Percentiles rank a stretch among this genome's conserved stretches.
These are phyloP conservation scores for Gypsophila paniculata DNA, from an alignment of 179 eudicot species.

Conservation along the genomic window DNA sequence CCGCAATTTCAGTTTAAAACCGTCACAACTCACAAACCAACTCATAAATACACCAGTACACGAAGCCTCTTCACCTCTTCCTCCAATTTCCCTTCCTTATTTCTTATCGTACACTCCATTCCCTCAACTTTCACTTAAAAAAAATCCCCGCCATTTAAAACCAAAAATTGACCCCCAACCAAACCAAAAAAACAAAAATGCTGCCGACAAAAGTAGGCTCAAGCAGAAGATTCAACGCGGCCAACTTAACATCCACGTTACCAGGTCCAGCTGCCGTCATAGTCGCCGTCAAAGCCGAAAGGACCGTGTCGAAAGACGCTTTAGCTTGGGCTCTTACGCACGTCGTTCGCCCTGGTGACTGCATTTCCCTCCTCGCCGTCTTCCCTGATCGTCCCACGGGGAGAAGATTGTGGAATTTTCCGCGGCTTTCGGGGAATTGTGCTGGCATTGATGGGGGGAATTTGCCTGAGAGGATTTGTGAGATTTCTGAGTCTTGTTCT, in stretches of 20 bases:
- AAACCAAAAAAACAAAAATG: conserved; percentile 10
- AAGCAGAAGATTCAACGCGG: conserved; percentile 23
- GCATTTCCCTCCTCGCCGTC: conserved; percentile 69
- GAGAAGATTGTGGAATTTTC: conserved; percentile 62
- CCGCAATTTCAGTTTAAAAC: conserved; percentile 23
- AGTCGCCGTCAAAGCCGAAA: conserved; percentile 77
- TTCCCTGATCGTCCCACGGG: conserved; percentile 45
- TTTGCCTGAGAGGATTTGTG: conserved; percentile 54
- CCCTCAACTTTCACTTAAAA: neutral
- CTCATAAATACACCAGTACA: conserved; percentile 12
- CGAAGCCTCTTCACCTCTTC: neutral
- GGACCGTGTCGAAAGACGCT: conserved; percentile 53
- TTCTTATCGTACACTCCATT: neutral
- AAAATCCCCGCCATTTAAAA: conserved; percentile 6
- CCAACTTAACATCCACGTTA: conserved; percentile 29
- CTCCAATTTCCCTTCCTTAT: neutral
- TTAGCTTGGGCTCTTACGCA: conserved; percentile 81
- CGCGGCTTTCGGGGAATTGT: conserved; percentile 47
- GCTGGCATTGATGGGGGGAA: conserved; percentile 40
- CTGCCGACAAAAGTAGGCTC: conserved; percentile 44
- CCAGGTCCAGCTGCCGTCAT: conserved; percentile 37
- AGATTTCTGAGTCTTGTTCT: conserved; percentile 80
- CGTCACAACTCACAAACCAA: conserved; percentile 4
- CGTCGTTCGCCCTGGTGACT: conserved; percentile 68
- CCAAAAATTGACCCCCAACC: neutral